Base-by-base conservation (phyloP, 352 stramenopile species). In the Peronospora belbahrii region DNA sequence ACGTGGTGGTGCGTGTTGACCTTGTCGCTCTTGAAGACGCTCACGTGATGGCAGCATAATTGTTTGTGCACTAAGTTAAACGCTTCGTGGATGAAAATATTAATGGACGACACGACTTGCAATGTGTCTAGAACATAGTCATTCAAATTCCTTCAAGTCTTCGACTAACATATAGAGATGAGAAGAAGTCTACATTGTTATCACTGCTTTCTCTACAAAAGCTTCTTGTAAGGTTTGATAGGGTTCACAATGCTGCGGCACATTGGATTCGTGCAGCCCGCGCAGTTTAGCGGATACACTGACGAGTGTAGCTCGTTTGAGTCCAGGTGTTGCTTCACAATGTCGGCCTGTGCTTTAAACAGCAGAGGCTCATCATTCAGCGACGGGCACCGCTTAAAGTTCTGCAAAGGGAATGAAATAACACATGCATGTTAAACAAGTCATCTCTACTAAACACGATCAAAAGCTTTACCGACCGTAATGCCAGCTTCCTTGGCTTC, bases 271-370 rank as follows among this genome's bases (percentile, higher is more conserved):
- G 64, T 72, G 65, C 84, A 94, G 27, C 56, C 65, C 2, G 80
- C 72, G 41, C 84, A 95, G 46, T 91, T 93, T 31, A 94, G 79
- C 40, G 74, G 74, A 55, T 95, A 95, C 53, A 83, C 63, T 5
- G 79, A 37, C 46, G 79, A 88, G 63, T 89, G 78, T 31, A 94
- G 61, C 45, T 74, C 49, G 6, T 84, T 52, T 8, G 63, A 61
- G 47, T 92, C 82, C 31, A 99, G 52, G 17, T 97, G 94, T 35
- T 94, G 74, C 39, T 95, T 93, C 9, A 99, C 93, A 62, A 98
- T 89, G 55, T 98, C 88, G 1, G 95, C 95, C 83, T 98, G 95
- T 42, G 97, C 96, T 34, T 96, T 56, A 47, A 98, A 97, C 47
- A 99, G 95, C 48, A 88, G 53, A 30, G 80, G 81, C 38, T 88